Evolutionary conservation across 352 stramenopile species (phyloP).

Genomic region (Phytophthora sp.): DNA sequence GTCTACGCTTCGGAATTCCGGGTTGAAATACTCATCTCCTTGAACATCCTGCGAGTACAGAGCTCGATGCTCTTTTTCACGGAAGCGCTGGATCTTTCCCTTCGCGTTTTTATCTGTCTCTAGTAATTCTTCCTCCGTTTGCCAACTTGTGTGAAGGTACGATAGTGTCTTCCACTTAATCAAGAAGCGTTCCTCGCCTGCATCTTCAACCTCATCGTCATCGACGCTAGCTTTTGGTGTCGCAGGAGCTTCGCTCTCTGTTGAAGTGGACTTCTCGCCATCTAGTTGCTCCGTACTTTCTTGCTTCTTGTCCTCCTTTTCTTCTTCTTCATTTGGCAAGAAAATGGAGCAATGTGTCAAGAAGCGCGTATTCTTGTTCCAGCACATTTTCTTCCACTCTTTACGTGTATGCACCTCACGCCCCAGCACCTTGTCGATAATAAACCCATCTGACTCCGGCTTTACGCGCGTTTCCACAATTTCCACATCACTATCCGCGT

Average conservation of each 20-base stretch:
- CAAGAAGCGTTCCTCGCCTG: slow-evolving; percentile 84
- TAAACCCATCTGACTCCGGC: slow-evolving; percentile 64
- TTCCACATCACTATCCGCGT: slow-evolving; percentile 31
- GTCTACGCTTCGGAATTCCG: slow-evolving; percentile 89
- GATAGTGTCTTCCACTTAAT: slow-evolving; percentile 92
- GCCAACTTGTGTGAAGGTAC: slow-evolving; percentile 91
- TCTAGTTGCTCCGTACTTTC: slow-evolving; percentile 12
- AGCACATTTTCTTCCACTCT: slow-evolving; percentile 79
- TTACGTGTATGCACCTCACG: slow-evolving; percentile 80
- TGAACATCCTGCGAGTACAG: slow-evolving; percentile 55
- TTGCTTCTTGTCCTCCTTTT: slow-evolving; percentile 16
- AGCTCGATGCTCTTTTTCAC: slow-evolving; percentile 69
- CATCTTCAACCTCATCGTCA: slow-evolving; percentile 36
- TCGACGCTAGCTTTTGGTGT: slow-evolving; percentile 14
- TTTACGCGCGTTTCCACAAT: slow-evolving; percentile 35
- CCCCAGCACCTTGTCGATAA: slow-evolving; percentile 86
- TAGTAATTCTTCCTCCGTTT: slow-evolving; percentile 83
- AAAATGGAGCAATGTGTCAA: slow-evolving; percentile 86
- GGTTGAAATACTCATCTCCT: slow-evolving; percentile 92
- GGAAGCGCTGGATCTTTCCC: slow-evolving; percentile 88
- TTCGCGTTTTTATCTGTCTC: slow-evolving; percentile 88
- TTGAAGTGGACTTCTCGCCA: not conserved
- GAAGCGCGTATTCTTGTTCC: slow-evolving; percentile 78
- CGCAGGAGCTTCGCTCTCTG: not conserved
- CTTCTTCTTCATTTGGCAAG: slow-evolving; percentile 52